phyloP scores from a whole-genome alignment of 148 eudicot genomes.

The Dysphania ambrosioides region DNA sequence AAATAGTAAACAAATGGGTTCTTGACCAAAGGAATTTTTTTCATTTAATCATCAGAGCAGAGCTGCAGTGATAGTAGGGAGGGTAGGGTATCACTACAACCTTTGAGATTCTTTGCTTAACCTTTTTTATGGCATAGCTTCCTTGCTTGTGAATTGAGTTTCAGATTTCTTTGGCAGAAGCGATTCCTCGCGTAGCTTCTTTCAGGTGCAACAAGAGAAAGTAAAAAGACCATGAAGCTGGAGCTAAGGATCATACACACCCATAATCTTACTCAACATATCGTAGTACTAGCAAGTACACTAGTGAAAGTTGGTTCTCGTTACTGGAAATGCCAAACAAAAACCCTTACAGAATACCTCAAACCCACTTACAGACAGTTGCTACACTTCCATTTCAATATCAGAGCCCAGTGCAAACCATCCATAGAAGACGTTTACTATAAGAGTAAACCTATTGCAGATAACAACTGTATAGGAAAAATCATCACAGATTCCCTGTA shows the following conservation, averaged over 20 bases:
- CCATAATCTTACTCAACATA: slow-evolving; percentile 39
- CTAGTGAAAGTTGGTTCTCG: background rate
- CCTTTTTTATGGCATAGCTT: slow-evolving; percentile 36
- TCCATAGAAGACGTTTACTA: background rate
- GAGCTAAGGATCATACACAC: slow-evolving; percentile 32
- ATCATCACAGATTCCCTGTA: slow-evolving; percentile 3
- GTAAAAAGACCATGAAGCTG: slow-evolving; percentile 38
- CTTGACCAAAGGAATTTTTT: slow-evolving; percentile 16
- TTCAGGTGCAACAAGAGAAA: slow-evolving; percentile 35
- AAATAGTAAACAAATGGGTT: slow-evolving; percentile 11
- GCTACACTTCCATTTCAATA: slow-evolving; percentile 31
- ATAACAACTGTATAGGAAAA: background rate
- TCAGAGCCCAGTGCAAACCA: slow-evolving; percentile 1
- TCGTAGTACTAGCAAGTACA: slow-evolving; percentile 30
- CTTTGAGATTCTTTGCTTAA: slow-evolving; percentile 35
- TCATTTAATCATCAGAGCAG: slow-evolving; percentile 5
- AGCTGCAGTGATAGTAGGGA: background rate
- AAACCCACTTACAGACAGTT: slow-evolving; percentile 39
- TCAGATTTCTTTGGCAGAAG: slow-evolving; percentile 38
- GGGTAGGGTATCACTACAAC: slow-evolving; percentile 2
- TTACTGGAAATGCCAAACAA: slow-evolving; percentile 22
- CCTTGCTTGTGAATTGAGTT: slow-evolving; percentile 59
- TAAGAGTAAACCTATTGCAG: slow-evolving; percentile 6
- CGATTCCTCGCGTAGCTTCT: slow-evolving; percentile 41
- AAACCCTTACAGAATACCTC: slow-evolving; percentile 27